Base-by-base conservation (phyloP, 2,329 filamentous ascomycete species). In the Passalora sequoiae region DNA sequence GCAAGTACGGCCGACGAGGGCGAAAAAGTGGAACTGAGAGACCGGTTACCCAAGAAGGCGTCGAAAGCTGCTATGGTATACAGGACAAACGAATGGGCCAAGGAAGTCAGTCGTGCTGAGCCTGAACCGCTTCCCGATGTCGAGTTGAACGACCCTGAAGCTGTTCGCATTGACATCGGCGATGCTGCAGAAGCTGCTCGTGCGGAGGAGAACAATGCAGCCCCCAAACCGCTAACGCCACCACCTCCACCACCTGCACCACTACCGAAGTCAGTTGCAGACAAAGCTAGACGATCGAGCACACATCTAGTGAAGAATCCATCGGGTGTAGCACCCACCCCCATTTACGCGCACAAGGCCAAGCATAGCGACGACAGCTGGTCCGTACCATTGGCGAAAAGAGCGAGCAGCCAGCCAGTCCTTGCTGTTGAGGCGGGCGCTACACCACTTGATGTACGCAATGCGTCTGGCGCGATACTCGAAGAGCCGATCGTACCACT, bases 71-170 rank as follows among this genome's bases (percentile, higher is more conserved):
- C 89, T 1, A 71, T 87, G 62, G 86, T 84, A 0, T 94, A 92
- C 60, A 80, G 91, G 44, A 96, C 89, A 1, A 94, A 94, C 53
- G 91, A 97, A 67, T 97, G 91, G 91, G 88, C 89, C 0, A 96
- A 95, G 63, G 88, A 95, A 63, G 73, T 95, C 8, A 80, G 81
- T 50, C 70, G 77, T 30, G 89, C 91, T 5, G 89, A 96, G 12
- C 75, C 80, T 2, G 70, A 76, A 17, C 60, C 78, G 3, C 44
- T 59, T 4, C 54, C 55, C 25, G 50, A 53, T 13, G 49, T 53
- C 7, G 60, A 64, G 3, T 47, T 53, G 24, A 54, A 56, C 52
- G 73, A 61, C 59, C 74, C 50, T 63, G 73, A 55, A 46, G 44
- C 51, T 6, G 66, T 56, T 50, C 67, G 50, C 25, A 55, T 66